phyloP scores from a whole-genome alignment of 441 rosid species.

The Manihot esculenta region DNA sequence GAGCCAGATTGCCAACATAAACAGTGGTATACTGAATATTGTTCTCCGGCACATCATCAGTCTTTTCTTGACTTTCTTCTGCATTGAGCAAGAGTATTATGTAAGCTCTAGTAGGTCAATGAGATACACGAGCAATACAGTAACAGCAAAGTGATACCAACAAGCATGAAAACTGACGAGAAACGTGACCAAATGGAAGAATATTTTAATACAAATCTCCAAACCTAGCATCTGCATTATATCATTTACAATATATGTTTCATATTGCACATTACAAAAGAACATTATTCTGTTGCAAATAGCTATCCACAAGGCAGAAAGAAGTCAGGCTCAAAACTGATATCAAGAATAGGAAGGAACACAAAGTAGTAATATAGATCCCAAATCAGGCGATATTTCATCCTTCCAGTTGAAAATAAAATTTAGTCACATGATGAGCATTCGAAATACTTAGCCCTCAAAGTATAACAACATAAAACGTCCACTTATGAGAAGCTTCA shows the following conservation, averaged over 20 bases:
- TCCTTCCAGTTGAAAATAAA: neutral
- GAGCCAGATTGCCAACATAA: conserved; percentile 83
- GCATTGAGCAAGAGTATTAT: conserved; percentile 15
- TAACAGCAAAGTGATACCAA: neutral
- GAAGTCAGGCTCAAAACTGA: neutral
- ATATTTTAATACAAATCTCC: neutral
- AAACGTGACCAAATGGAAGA: neutral
- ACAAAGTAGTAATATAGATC: neutral
- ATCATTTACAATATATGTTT: no score
- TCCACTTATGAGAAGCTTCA: neutral
- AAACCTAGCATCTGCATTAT: no score
- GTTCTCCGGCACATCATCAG: conserved; percentile 72
- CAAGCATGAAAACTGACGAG: neutral
- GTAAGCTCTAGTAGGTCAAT: conserved; percentile 7
- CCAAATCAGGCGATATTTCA: neutral
- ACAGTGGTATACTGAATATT: conserved; percentile 73
- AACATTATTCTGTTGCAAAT: neutral
- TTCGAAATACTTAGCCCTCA: neutral
- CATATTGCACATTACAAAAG: neutral
- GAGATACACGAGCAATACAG: neutral
- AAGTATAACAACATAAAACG: neutral
- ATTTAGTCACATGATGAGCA: neutral
- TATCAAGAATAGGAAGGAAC: neutral
- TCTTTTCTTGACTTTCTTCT: conserved; percentile 67
- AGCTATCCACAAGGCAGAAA: neutral